Evolutionary conservation across 805 yeast genomes (phyloP), one percentile per base, ranked within the genome.

Genomic region (Kazachstania viticola): DNA sequence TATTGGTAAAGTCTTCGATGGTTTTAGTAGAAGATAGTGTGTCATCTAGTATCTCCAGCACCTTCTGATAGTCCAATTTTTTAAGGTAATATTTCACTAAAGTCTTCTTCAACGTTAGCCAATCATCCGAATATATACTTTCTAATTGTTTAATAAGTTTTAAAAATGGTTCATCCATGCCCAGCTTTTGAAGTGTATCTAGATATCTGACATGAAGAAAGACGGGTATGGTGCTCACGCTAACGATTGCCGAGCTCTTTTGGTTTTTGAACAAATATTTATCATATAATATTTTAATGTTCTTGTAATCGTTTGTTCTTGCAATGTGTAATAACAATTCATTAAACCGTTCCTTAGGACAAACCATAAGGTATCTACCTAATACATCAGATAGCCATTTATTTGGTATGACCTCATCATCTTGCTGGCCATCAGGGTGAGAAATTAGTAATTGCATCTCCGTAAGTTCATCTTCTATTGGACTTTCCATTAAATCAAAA

Each of bases 1-100:
- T 59, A 14, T 61, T 44, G 0, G 77, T 65, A 49, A 83, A 82
- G 38, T 79, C 87, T 23, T 60, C 60, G 4, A 79, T 54, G 0
- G 83, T 69, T 5, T 49, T 30, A 3, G 76, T 69, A 4, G 18
- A 16, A 5, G 12, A 12, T 5, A 28, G 9, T 9, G 6, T 75
- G 74, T 18, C n/a, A 11, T 17, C 17, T 15, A 28, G 19, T 14
- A 28, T 6, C 16, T 13, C 9, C 28, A 6, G 9, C n/a, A 6
- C 14, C 17, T 6, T n/a, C 9, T 13, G 9, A 25, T 5, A 13
- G 9, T n/a, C 9, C 15, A 5, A n/a, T n/a, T 4, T 5, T 14
- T 8, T 25, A 11, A 25, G n/a, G 14, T 61, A 25, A 8, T 8
- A 4, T n/a, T 13, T 29, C 30, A 19, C 22, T 19, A 19, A 19